These are phyloP conservation scores for Salix exigua DNA, from an alignment of 345 rosid species.

Conservation along the genomic window DNA sequence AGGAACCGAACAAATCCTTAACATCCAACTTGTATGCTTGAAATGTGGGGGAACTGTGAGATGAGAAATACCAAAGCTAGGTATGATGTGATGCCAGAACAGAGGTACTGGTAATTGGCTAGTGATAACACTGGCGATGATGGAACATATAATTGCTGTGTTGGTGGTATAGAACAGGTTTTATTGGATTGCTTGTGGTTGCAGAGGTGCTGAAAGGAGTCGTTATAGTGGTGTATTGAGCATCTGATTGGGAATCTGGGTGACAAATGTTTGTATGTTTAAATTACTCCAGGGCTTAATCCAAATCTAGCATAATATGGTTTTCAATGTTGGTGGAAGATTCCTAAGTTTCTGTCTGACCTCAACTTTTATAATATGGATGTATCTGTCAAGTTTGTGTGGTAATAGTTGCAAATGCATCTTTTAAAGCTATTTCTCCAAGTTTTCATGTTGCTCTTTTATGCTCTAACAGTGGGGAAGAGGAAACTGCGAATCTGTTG, in stretches of 20 bases:
- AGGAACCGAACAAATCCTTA: background rate
- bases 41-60: background rate
- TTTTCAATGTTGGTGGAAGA: background rate
- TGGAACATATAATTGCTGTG: background rate
- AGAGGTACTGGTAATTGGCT: background rate
- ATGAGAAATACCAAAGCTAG: background rate
- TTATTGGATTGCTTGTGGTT: background rate
- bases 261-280: background rate
- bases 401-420: background rate
- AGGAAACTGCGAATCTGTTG: slow-evolving; percentile 71
- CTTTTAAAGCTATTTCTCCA: background rate
- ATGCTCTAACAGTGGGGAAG: slow-evolving; percentile 66
- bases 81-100: background rate
- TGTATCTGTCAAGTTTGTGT: background rate
- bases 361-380: background rate
- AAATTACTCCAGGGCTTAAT: background rate
- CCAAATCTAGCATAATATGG: background rate
- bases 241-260: background rate
- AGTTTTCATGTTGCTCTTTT: slow-evolving; percentile 1
- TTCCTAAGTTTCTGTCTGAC: background rate
- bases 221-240: background rate
- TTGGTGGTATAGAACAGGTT: background rate
- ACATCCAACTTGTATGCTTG: background rate
- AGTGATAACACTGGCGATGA: background rate
- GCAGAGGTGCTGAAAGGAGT: background rate